Evolutionary conservation across 805 yeast species (phyloP).

Genomic region (Hanseniaspora singularis): DNA sequence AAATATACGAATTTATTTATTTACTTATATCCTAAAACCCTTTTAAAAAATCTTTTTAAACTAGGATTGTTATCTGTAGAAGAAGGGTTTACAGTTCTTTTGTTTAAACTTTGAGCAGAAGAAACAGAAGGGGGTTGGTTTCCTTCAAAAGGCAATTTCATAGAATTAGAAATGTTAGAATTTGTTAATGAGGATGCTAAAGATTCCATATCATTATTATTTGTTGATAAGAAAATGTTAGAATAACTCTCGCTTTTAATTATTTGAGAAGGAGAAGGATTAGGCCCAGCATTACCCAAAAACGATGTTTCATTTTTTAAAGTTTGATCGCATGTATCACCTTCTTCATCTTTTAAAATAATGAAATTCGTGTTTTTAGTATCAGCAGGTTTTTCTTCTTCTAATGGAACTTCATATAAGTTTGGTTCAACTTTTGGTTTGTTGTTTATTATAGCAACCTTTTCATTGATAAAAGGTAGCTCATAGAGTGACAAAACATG

Average conservation of each 20-base stretch:
- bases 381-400: neutral
- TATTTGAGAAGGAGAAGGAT: neutral
- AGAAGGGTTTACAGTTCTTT: neutral
- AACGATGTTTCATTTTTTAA: too few species aligned
- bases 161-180: neutral
- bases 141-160: slow-evolving; percentile 1
- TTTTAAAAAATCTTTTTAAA: slow-evolving; percentile 1
- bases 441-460: neutral
- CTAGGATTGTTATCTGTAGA: neutral
- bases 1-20: neutral
- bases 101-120: neutral
- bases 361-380: neutral
- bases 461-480: neutral
- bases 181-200: neutral
- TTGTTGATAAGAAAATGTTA: slow-evolving; percentile 9
- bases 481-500: neutral
- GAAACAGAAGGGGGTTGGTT: slow-evolving; percentile 2
- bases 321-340: neutral
- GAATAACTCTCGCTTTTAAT: slow-evolving; percentile 5
- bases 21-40: slow-evolving; percentile 10
- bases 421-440: neutral
- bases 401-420: neutral
- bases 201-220: slow-evolving; percentile 7
- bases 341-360: slow-evolving; percentile 5
- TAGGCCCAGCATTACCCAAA: too few species aligned